Evolutionary conservation across 108 stramenopile genomes (phyloP), one percentile per base, ranked within the genome.

Genomic region (Chaetoceros tenuissimus): DNA sequence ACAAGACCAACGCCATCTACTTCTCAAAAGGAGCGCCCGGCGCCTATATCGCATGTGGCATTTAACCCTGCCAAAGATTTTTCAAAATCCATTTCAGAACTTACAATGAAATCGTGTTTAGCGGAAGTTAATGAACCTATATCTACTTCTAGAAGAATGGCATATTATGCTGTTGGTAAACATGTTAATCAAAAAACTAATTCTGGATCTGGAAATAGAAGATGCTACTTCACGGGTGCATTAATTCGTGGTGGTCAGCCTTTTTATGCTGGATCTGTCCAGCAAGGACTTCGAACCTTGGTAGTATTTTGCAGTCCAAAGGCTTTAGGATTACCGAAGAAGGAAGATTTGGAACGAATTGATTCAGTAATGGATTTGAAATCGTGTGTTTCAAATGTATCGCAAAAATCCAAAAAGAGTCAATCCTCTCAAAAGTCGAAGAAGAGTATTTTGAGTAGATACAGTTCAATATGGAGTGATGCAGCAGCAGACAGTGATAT

Each of bases 301-400:
- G 89, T 92, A 20, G 89, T 92, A 23, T 92, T 92, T 70, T 92
- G 85, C 53, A 58, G 85, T 44, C 89, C 89, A 20, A 79, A 77
- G 17, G 81, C 85, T 16, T 56, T 92, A 47, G 84, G 73, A 17
- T 56, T 92, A 18, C 81, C 82, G 10, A 63, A 51, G 28, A 21
- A 61, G 29, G 54, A 62, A 51, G 54, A 44, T 20, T 21, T 31
- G 53, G 45, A 28, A 63, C 22, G 34, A 29, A n/a, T 30, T 29
- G 18, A 19, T 28, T 40, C 29, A 22, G 18, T 49, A 28, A 40
- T 40, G 34, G 34, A 40, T 5, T 10, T 40, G 8, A 40, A 40
- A 13, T 10, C 34, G 5, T 40, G 34, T 40, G 13, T 40, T 10
- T 40, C 34, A 10, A 40, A 40, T 40, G 34, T 40, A 10, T 40